These are phyloP conservation scores for Zopfia rhizophila DNA, from an alignment of 2,329 filamentous ascomycete genomes.

Conservation along the genomic window DNA sequence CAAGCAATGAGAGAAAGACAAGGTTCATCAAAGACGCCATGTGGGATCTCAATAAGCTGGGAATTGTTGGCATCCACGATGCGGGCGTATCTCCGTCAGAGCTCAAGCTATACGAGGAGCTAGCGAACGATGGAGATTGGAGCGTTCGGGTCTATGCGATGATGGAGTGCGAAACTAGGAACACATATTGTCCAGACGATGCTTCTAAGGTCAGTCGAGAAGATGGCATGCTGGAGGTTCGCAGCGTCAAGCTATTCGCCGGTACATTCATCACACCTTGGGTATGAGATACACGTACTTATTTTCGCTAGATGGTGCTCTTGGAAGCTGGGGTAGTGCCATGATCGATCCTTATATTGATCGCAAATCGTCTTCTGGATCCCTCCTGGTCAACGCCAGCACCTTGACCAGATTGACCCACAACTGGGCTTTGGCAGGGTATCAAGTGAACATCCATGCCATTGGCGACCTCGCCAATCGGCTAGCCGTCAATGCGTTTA, in stretches of 20 bases:
- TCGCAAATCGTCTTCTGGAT: conserved; percentile 69
- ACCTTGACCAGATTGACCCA: conserved; percentile 64
- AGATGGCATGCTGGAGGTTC: conserved; percentile 65
- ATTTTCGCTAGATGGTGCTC: conserved; percentile 67
- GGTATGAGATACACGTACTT: conserved; percentile 4
- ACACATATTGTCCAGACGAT: conserved; percentile 69
- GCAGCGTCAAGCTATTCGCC: conserved; percentile 75
- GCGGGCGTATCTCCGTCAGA: conserved; percentile 69
- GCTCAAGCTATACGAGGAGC: conserved; percentile 64
- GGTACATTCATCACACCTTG: conserved; percentile 54
- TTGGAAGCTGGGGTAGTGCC: conserved; percentile 77
- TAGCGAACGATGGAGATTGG: conserved; percentile 65
- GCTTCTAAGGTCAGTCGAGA: conserved; percentile 57
- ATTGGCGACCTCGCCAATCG: conserved; percentile 77
- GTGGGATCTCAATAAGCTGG: conserved; percentile 69
- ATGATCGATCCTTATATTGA: conserved; percentile 77
- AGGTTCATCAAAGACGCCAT: conserved; percentile 70
- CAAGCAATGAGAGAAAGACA: conserved; percentile 63
- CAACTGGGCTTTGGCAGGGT: conserved; percentile 69
- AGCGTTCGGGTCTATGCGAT: conserved; percentile 74
- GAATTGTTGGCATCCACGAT: conserved; percentile 75
- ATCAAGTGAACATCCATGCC: conserved; percentile 77
- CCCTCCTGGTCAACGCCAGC: conserved; percentile 73
- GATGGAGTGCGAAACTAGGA: conserved; percentile 72
- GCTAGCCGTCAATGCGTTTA: conserved; percentile 71